Evolutionary conservation across 306 rosid species (phyloP).

Genomic region (Canavalia gladiata): DNA sequence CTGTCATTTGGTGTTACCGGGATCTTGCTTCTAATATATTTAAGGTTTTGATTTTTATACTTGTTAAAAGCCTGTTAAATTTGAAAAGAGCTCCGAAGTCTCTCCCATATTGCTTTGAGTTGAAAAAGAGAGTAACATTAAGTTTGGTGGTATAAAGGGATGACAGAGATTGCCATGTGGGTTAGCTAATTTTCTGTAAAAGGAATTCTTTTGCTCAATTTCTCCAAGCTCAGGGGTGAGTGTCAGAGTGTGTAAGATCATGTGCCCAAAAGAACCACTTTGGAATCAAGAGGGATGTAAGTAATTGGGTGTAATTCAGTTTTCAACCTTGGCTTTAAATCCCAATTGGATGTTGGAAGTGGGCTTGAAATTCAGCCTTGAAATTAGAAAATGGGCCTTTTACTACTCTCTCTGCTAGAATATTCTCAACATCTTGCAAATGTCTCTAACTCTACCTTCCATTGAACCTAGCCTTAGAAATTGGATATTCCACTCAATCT

Average conservation of each 20-base stretch:
- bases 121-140: neutral
- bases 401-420: neutral
- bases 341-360: neutral
- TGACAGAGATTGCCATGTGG: neutral
- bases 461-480: too few relatives aligned
- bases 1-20: neutral
- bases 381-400: neutral
- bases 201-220: slow-evolving; percentile 1
- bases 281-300: neutral
- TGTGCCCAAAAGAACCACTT: neutral
- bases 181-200: neutral
- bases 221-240: slow-evolving; percentile 3
- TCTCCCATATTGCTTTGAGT: slow-evolving; percentile 6
- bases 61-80: slow-evolving; percentile 7
- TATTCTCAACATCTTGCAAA: too few relatives aligned
- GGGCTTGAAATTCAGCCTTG: slow-evolving; percentile 9
- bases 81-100: slow-evolving; percentile 1
- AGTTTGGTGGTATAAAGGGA: slow-evolving; percentile 29
- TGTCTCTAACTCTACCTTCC: too few relatives aligned
- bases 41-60: neutral
- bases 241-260: neutral
- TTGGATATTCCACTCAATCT: too few relatives aligned
- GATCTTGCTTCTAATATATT: neutral
- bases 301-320: neutral
- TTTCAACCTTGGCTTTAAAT: slow-evolving; percentile 18